Conservation (phyloP, 768 basidiomycete species). For the Boletus rubropictus region DNA sequence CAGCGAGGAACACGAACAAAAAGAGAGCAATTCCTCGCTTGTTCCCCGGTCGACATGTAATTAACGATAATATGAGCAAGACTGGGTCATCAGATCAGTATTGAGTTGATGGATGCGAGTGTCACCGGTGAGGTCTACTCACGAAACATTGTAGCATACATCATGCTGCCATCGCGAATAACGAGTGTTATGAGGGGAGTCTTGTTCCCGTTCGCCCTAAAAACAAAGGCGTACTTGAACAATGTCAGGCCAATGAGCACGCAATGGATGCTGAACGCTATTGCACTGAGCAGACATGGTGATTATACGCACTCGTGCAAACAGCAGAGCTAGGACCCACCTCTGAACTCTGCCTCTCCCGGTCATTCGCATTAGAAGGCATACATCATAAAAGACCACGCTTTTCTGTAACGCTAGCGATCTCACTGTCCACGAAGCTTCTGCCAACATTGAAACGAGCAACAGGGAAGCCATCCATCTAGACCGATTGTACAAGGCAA, state of each 20-base stretch:
- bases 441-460: background rate
- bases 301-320: background rate
- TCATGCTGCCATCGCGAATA: slow-evolving; percentile 12
- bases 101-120: no score
- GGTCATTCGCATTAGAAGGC: no score
- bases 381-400: no score
- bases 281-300: slow-evolving; percentile 2
- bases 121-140: background rate
- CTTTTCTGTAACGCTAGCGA: no score
- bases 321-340: background rate
- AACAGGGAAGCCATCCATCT: slow-evolving; percentile 5
- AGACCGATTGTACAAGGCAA: slow-evolving; percentile 17
- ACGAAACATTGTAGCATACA: slow-evolving; percentile 6
- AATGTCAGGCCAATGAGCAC: slow-evolving; percentile 12
- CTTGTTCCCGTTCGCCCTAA: slow-evolving; percentile 15
- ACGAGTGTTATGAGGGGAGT: slow-evolving; percentile 19
- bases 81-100: no score
- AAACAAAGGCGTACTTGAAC: slow-evolving; percentile 16
- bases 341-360: background rate
- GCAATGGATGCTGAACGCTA: slow-evolving; percentile 12
- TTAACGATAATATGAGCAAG: no score
- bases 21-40: no score
- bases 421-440: background rate
- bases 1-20: no score
- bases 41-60: no score